Conservation (phyloP, 108 stramenopile genomes). For the Parietichytrium sp. region DNA sequence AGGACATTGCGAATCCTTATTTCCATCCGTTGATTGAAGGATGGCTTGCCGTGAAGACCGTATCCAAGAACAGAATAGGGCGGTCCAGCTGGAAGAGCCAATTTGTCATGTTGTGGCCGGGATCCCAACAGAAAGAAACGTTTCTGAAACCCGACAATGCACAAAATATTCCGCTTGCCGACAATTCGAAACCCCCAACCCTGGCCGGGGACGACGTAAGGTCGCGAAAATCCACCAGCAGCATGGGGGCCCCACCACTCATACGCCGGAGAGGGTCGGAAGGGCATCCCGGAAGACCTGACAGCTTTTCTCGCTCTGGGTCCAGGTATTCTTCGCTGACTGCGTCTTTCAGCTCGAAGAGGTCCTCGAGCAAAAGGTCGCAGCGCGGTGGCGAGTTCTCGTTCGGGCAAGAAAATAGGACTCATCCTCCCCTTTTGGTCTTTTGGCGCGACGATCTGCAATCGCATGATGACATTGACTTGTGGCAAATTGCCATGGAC, state of each 20-base stretch:
- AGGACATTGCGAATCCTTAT: neutral
- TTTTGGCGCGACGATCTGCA: neutral
- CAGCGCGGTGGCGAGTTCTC: neutral
- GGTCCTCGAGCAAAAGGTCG: too few relatives aligned
- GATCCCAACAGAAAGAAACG: neutral
- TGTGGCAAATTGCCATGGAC: neutral
- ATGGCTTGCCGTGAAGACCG: neutral
- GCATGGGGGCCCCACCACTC: neutral
- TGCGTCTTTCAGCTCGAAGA: too few relatives aligned
- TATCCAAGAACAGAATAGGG: neutral
- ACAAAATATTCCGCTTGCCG: neutral
- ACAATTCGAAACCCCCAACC: neutral
- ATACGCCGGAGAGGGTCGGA: neutral
- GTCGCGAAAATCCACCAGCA: neutral
- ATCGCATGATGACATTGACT: neutral
- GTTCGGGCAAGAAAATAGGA: neutral
- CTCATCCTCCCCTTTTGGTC: neutral
- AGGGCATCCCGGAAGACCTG: neutral
- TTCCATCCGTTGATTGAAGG: neutral
- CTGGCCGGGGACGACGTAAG: neutral
- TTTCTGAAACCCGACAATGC: neutral
- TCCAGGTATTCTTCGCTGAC: too few relatives aligned
- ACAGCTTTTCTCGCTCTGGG: too few relatives aligned
- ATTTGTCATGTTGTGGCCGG: neutral
- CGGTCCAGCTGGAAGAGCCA: neutral